Conservation (phyloP, 2,329 filamentous ascomycete species). For the Botrytis elliptica region DNA sequence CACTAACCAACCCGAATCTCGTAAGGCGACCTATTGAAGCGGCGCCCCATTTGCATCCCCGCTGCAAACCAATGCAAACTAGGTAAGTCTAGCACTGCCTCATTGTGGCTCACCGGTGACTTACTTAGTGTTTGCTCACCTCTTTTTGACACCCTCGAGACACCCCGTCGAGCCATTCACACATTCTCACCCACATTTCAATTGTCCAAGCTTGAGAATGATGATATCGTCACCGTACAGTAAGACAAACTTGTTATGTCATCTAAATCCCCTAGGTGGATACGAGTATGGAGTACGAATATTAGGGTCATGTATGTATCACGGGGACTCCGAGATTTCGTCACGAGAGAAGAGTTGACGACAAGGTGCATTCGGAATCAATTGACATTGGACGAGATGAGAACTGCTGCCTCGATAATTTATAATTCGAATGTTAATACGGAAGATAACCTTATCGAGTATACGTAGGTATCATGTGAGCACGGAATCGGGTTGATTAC, state of each 20-base stretch:
- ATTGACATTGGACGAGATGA: background rate
- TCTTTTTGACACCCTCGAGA: background rate
- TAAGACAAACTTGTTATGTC: conserved; percentile 1
- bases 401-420: background rate
- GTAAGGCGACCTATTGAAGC: conserved; percentile 15
- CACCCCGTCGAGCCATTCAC: background rate
- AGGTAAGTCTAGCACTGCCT: conserved; percentile 10
- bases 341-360: background rate
- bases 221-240: conserved; percentile 1
- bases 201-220: background rate
- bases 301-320: conserved; percentile 4
- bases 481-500: background rate
- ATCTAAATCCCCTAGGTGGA: background rate
- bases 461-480: background rate
- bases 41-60: conserved; percentile 5
- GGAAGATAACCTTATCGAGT: background rate
- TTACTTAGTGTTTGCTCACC: conserved; percentile 2
- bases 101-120: conserved; percentile 15
- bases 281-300: background rate
- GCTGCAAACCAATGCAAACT: background rate
- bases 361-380: background rate
- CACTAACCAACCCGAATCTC: conserved; percentile 4
- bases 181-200: background rate
- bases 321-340: conserved; percentile 10
- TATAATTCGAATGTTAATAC: background rate